Evolutionary conservation across 208 protist species (phyloP), one percentile per base, ranked within the genome.

Genomic region (Acanthamoeba lenticulata): DNA sequence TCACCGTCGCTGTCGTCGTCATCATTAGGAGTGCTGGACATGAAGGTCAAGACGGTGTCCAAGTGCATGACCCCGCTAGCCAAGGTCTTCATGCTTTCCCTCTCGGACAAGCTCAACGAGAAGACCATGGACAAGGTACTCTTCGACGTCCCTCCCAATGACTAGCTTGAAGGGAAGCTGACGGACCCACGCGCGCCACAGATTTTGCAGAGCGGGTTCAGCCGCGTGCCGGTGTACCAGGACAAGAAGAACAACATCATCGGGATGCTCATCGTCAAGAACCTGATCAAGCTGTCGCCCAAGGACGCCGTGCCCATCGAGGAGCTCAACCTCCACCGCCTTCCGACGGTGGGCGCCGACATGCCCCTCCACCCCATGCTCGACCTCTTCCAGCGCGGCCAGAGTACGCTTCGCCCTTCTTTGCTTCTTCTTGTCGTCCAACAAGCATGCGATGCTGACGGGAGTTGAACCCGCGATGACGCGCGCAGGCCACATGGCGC

Each of bases 221-320:
- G 96, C 44, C 96, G 98, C 42, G 94, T 99, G 52, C 98, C 98
- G 19, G 97, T 99, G 0, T 98, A 97, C 95, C 95, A 96, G 19
- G 96, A 95, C 1, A 29, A 97, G 81, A 96, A 95, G 38, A 94
- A 93, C n/a, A 97, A 98, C 94, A 97, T 99, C 90, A 95, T 98
- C 79, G 98, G 98, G 13, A 95, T 97, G 32, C 95, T 99, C 34
- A 96, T 98, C 72, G 96, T 98, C 27, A 98, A 98, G 72, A 97
- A 95, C 19, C 96, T 99, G 13, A 90, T 98, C 1, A 94, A 93
- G 32, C 90, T 98, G 19, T 96, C 55, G 1, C 95, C 94, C 62
- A 90, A 90, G 85, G 85, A 91, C 42, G 57, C 55, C 1, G 89
- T 81, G 34, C n/a, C 32, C 17, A 85, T 95, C n/a, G 40, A 86